Conservation (phyloP, 495 filamentous ascomycete genomes). For the Talaromyces ruber region DNA sequence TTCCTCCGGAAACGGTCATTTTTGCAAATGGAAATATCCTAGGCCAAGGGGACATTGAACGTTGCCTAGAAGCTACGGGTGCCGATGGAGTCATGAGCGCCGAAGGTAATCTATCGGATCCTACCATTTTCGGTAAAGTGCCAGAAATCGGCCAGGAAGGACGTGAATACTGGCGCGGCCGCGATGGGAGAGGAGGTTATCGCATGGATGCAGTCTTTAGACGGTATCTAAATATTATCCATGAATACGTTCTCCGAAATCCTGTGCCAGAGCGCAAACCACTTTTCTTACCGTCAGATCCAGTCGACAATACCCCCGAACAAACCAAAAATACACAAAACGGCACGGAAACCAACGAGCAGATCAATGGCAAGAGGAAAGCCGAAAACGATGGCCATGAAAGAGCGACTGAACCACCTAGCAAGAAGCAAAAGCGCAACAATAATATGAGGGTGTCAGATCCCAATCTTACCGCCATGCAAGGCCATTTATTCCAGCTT, state of each 20-base stretch:
- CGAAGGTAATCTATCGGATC: constrained; percentile 88
- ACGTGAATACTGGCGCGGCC: constrained; percentile 76
- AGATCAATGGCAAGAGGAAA: constrained; percentile 21
- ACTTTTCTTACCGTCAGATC: constrained; percentile 66
- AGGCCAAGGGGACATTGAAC: constrained; percentile 67
- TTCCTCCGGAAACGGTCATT: constrained; percentile 82
- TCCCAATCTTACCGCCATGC: constrained; percentile 75
- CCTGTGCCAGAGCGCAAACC: constrained; percentile 55
- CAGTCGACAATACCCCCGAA: constrained; percentile 6
- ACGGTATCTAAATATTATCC: constrained; percentile 83
- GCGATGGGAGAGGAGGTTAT: constrained; percentile 76
- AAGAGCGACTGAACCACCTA: constrained; percentile 28
- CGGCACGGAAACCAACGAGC: constrained; percentile 21
- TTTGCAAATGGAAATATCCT: constrained; percentile 97
- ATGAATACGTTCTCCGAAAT: constrained; percentile 59
- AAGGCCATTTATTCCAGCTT: constrained; percentile 88
- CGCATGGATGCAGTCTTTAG: constrained; percentile 80
- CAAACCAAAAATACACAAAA: not conserved
- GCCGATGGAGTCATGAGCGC: constrained; percentile 94
- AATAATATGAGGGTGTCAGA: constrained; percentile 42
- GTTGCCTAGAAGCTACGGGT: constrained; percentile 75
- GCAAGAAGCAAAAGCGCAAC: constrained; percentile 57
- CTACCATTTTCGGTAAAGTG: constrained; percentile 68
- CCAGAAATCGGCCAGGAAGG: constrained; percentile 55
- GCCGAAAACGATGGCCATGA: constrained; percentile 22